Evolutionary conservation across 306 rosid genomes (phyloP), one percentile per base, ranked within the genome.

Genomic region (Malus sylvestris): DNA sequence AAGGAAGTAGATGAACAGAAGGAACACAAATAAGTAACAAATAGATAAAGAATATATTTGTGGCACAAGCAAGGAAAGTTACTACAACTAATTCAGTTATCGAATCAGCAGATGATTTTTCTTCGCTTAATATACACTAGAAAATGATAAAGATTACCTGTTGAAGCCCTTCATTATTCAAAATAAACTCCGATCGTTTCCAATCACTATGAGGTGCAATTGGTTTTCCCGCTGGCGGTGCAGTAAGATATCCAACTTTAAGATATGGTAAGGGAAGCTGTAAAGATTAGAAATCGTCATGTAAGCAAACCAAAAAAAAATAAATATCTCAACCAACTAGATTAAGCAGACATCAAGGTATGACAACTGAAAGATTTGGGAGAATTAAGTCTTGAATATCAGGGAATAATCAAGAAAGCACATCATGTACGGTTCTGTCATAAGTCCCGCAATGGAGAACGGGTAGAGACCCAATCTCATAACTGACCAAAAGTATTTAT

Each of bases 181-280:
- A 87, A 81, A 89, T 18, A 76, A 92, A 96, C 27, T 88, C 93
- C n/a, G 95, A 92, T 23, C 92, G 93, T 76, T 89, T 96, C 99
- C 99, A 96, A 78, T 96, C 97, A 80, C 77, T 87, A 78, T 96
- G 99, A 64, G 99, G 98, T 51, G 97, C 98, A 80, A 92, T 78
- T 63, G 79, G 76, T 76, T 86, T 85, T 45, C 96, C 98, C 76
- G 51, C 85, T 49, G 99, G 99, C 59, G 98, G 98, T 76, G 99
- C 93, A 57, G 89, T 92, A 85, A 96, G 88, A 83, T 88, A 89
- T 73, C 99, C 99, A 68, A 89, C 85, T 89, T 92, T 96, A 80
- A 96, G 96, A 80, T 91, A 84, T 0, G 98, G 99, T 74, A 96
- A 83, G 40, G 99, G 99, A 76, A 96, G 91, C 99, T 96, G 97